These are phyloP conservation scores for Trichoderma cornu-damae DNA, from an alignment of 2,329 filamentous ascomycete species.

Conservation along the genomic window DNA sequence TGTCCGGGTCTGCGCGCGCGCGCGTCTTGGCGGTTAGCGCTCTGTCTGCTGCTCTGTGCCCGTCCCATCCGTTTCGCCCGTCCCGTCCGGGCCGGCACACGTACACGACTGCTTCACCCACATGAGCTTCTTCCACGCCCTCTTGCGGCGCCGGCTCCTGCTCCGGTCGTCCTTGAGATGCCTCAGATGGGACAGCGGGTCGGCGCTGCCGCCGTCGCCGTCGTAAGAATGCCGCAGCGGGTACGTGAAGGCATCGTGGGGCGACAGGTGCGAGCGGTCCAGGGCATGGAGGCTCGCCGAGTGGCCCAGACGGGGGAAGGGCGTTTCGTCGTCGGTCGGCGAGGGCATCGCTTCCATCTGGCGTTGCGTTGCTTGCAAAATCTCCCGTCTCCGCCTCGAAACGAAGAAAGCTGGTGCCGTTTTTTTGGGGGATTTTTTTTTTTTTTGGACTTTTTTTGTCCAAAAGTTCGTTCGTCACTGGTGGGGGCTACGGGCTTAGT, in stretches of 20 bases:
- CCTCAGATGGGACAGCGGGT: slow-evolving; percentile 36
- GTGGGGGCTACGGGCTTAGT: too few relatives aligned
- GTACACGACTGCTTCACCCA: slow-evolving; percentile 96
- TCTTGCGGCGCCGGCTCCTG: slow-evolving; percentile 62
- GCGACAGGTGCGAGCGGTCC: slow-evolving; percentile 67
- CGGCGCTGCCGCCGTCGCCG: slow-evolving; percentile 35
- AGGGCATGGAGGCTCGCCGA: slow-evolving; percentile 30
- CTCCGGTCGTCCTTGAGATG: slow-evolving; percentile 53
- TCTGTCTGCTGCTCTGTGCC: neutral
- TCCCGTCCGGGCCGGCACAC: too few relatives aligned
- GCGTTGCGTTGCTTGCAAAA: neutral
- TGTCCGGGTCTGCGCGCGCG: slow-evolving; percentile 72
- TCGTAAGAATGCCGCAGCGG: slow-evolving; percentile 50
- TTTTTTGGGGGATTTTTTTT: too few relatives aligned
- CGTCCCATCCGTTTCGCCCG: too few relatives aligned
- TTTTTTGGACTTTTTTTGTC: too few relatives aligned
- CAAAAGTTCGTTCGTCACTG: too few relatives aligned
- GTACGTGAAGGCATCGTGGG: slow-evolving; percentile 76
- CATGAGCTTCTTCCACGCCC: slow-evolving; percentile 88
- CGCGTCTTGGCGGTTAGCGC: slow-evolving; percentile 17
- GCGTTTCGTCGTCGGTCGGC: slow-evolving; percentile 37
- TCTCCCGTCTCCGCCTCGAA: too few relatives aligned
- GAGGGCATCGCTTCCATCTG: slow-evolving; percentile 30
- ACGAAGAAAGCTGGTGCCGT: too few relatives aligned
- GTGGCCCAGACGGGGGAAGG: slow-evolving; percentile 32